Evolutionary conservation across 805 yeast genomes (phyloP), one percentile per base, ranked within the genome.

Genomic region (Yarrowia bubula): DNA sequence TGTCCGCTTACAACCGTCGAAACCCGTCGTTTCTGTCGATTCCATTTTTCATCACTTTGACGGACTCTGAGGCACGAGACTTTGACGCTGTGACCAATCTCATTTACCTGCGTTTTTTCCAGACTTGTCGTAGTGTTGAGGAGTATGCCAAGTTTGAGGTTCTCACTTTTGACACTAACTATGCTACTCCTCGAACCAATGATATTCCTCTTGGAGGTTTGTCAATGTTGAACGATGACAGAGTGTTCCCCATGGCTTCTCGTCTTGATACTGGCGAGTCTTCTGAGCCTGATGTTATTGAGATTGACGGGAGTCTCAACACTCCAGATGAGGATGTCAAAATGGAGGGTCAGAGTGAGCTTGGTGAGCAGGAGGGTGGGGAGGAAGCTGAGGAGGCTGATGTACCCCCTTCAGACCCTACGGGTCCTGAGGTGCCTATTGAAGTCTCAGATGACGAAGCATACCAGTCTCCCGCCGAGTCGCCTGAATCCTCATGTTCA

Each of bases 41-140:
- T 0, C 98, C 98, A 2, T 84, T 90, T 70, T 86, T 92, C 69
- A 78, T 92, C 33, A 80, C 85, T 0, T 71, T 91, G 11, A 62
- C 80, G 1, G 77, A 78, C 39, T 79, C 78, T 0, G 93, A 89
- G 42, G 74, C 80, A 5, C 70, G 71, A 2, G 85, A 90, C 28
- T 85, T 83, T 71, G 88, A 87, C 6, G 70, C 74, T 1, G 84
- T 92, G 8, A 76, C 88, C 68, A 72, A 73, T 22, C 88, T 87
- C 70, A 70, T 91, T 33, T 57, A 42, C 43, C 5, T 31, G 18
- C 39, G 50, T 22, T 57, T 42, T 33, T 38, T 38, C 18, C 60
- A 51, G 44, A 22, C n/a, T 1, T 51, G 60, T 38, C 44, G 28
- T 6, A 28, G 33, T 38, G 60, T 51, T 1, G 60, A 38, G 33